Base-by-base conservation (phyloP, 1,284 basidiomycete genomes). In the Taiwanofungus camphoratus region DNA sequence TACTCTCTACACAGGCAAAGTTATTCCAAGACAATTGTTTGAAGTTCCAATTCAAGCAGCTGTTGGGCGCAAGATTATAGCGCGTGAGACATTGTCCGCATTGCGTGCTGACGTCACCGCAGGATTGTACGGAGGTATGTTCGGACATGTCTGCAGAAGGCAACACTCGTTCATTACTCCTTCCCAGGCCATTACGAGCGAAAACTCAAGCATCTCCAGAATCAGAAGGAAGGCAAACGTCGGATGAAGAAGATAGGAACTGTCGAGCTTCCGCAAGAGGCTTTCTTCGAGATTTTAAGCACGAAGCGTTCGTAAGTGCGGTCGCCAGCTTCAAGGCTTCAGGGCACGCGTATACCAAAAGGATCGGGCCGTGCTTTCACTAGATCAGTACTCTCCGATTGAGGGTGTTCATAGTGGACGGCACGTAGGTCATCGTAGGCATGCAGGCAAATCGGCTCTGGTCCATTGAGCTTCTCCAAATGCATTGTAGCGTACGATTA, bases 21-120 rank as follows among this genome's bases (percentile, higher is more conserved):
- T 95, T 13, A 87, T 98, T 27, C 93, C 93, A 13, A 74, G 88
- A 36, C 95, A 98, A 62, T 69, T 95, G 45, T 98, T 95, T 59
- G 95, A 98, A 62, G 84, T 98, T 11, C 86, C 90, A 1, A 92
- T 95, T 42, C 92, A 94, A 60, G 91, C 87, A 39, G 81, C 79
- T 2, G 73, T 97, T 15, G 93, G 93, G 5, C 82, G 77, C 52
- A 92, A 87, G 53, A 79, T 97, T 42, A 79, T 98, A 39, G 91
- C 95, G 3, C 77, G 94, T 38, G 93, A 96, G 62, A 94, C 82
- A 1, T 64, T 97, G 36, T 87, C 86, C 26, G 91, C 93, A 0
- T 68, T 91, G 60, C 79, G 92, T 27, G 92, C 95, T 45, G 95
- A 99, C 56, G 95, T 99, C 19, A 96, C 93, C 0, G 92, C 92